phyloP scores from a whole-genome alignment of 2,329 filamentous ascomycete species.

The Clarireedia monteithiana region DNA sequence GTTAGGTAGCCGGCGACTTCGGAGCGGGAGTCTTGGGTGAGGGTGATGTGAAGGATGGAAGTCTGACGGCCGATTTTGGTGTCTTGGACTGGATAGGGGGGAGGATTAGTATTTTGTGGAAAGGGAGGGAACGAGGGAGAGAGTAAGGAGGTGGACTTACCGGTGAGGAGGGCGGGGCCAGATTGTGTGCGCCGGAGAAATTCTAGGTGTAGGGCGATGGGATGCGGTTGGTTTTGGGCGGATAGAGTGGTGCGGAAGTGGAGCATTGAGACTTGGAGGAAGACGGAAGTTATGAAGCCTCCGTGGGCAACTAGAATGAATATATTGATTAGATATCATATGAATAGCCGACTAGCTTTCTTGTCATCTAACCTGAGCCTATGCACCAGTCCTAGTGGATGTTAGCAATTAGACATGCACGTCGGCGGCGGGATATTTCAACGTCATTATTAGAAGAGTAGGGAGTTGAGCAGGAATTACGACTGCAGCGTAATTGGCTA shows the following conservation, averaged over 20 bases:
- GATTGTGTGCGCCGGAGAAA: constrained; percentile 56
- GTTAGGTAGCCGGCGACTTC: constrained; percentile 60
- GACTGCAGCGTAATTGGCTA: too few relatives aligned
- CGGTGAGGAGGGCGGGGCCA: constrained; percentile 46
- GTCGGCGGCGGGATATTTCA: not conserved
- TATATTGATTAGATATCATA: not conserved
- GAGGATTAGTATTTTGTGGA: not conserved
- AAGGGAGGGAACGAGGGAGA: not conserved
- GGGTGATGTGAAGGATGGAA: constrained; percentile 53
- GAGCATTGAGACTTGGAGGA: constrained; percentile 49
- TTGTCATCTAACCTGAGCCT: constrained; percentile 43
- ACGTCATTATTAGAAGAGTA: not conserved
- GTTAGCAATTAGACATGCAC: not conserved
- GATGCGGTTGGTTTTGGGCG: constrained; percentile 52
- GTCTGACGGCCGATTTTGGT: constrained; percentile 57
- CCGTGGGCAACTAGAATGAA: constrained; percentile 56
- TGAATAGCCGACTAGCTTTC: not conserved
- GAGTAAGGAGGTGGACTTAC: not conserved
- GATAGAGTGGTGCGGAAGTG: constrained; percentile 53
- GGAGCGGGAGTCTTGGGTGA: constrained; percentile 47
- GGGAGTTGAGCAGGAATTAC: not conserved
- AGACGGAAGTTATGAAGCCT: constrained; percentile 57
- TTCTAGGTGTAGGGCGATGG: constrained; percentile 55
- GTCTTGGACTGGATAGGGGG: constrained; percentile 39
- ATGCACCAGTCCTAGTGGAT: constrained; percentile 49